Evolutionary conservation across 768 basidiomycete species (phyloP).

Genomic region (Collybiopsis confluens): DNA sequence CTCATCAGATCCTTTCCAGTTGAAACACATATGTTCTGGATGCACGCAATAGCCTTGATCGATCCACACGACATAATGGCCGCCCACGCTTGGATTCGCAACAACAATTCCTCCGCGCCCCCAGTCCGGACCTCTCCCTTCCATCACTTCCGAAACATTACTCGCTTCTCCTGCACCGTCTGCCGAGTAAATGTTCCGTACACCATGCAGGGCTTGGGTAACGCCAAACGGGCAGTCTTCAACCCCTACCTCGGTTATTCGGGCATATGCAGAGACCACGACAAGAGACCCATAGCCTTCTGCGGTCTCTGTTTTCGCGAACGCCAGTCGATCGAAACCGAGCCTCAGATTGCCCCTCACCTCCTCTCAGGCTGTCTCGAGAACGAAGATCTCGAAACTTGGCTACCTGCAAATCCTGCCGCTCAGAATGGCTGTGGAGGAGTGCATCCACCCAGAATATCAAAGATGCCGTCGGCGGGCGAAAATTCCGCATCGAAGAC

Average conservation of each 20-base stretch:
- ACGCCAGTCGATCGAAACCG: constrained; percentile 38
- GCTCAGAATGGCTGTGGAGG: no score
- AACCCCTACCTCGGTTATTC: constrained; percentile 43
- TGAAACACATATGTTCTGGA: no score
- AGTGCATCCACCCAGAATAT: background rate
- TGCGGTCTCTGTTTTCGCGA: constrained; percentile 73
- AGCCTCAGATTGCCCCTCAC: constrained; percentile 19
- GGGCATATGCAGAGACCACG: constrained; percentile 60
- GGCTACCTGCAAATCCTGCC: no score
- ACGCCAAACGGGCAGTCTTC: constrained; percentile 42
- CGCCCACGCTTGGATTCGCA: constrained; percentile 44
- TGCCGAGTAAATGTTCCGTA: constrained; percentile 67
- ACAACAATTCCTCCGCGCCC: constrained; percentile 27
- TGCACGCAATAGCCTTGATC: no score
- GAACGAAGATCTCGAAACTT: no score
- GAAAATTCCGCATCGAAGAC: constrained; percentile 23
- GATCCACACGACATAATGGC: no score
- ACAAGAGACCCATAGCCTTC: constrained; percentile 45
- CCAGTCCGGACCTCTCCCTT: constrained; percentile 44
- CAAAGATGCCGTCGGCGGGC: background rate
- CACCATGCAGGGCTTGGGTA: constrained; percentile 44
- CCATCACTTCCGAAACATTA: constrained; percentile 60
- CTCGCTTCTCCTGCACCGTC: constrained; percentile 51
- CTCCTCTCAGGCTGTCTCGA: no score
- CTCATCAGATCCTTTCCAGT: no score